These are phyloP conservation scores for Ceratocystis smalleyi DNA, from an alignment of 2,329 filamentous ascomycete species.

Conservation along the genomic window DNA sequence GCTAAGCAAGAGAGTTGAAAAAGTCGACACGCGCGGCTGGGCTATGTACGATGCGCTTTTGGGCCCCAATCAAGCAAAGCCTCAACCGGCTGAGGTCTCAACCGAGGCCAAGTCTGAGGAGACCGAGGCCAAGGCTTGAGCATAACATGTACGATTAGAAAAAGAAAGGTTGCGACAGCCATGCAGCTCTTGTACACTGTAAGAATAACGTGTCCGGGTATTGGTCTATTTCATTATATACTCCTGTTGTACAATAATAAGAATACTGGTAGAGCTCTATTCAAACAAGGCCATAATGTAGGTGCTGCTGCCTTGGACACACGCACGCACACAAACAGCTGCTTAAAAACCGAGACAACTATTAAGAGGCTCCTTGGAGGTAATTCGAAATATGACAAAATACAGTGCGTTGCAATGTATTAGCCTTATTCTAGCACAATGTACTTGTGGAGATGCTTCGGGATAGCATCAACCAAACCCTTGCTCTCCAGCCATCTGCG, in stretches of 20 bases:
- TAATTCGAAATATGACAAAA: not conserved
- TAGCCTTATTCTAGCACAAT: slow-evolving; percentile 61
- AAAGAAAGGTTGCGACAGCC: slow-evolving; percentile 6
- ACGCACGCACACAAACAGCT: too few species aligned
- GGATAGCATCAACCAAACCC: slow-evolving; percentile 65
- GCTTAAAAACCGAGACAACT: not conserved
- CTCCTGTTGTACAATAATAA: slow-evolving; percentile 18
- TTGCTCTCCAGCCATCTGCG: slow-evolving; percentile 80
- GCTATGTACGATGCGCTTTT: slow-evolving; percentile 15
- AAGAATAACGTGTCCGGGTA: not conserved
- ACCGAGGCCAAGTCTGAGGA: not conserved
- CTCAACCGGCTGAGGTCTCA: not conserved
- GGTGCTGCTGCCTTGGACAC: not conserved
- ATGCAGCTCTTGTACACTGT: slow-evolving; percentile 5
- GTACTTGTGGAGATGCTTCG: slow-evolving; percentile 76
- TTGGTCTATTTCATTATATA: not conserved
- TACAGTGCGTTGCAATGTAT: not conserved
- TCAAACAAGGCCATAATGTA: not conserved
- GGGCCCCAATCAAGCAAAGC: slow-evolving; percentile 10
- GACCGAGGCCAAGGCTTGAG: slow-evolving; percentile 1
- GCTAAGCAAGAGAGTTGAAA: slow-evolving; percentile 18
- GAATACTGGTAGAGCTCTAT: not conserved
- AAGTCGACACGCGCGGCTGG: slow-evolving; percentile 15
- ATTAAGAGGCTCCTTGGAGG: not conserved
- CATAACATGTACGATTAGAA: not conserved